These are phyloP conservation scores for Brassica carinata DNA, from an alignment of 345 rosid species.

Conservation along the genomic window DNA sequence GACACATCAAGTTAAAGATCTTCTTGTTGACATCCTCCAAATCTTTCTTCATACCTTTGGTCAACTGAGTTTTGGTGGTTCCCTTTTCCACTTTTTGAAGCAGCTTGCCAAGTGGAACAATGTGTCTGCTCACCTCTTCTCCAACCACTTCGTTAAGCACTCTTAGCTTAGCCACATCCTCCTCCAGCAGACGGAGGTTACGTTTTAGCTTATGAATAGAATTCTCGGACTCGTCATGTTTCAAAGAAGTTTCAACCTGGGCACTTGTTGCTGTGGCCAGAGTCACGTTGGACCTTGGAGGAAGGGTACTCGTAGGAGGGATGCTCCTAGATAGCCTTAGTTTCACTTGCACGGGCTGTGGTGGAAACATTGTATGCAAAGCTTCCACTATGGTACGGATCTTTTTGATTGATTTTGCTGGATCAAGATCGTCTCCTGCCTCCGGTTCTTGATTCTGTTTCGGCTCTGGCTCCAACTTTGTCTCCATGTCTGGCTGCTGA, in stretches of 20 bases:
- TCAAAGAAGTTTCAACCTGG: background rate
- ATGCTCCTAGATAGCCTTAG: background rate
- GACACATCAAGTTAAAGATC: slow-evolving; percentile 40
- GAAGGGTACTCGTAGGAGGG: background rate
- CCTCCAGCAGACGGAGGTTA: background rate
- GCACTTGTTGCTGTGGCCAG: background rate
- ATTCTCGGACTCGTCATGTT: background rate
- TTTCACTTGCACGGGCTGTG: background rate
- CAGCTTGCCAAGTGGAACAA: background rate
- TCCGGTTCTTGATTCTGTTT: too few species aligned
- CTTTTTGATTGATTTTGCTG: background rate
- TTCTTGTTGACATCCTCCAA: slow-evolving; percentile 37
- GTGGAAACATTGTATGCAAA: background rate
- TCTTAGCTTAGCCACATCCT: background rate
- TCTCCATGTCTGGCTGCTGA: background rate
- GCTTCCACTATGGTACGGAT: background rate
- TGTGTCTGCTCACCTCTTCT: background rate
- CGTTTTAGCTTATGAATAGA: background rate
- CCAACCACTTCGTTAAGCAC: background rate
- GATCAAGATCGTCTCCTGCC: background rate
- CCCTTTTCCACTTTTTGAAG: background rate
- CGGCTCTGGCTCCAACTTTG: background rate
- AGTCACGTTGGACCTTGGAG: background rate
- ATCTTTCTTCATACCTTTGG: slow-evolving; percentile 14
- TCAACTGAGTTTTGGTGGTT: background rate